These are phyloP conservation scores for Gymnopilus junonius DNA, from an alignment of 768 basidiomycete genomes.

Conservation along the genomic window DNA sequence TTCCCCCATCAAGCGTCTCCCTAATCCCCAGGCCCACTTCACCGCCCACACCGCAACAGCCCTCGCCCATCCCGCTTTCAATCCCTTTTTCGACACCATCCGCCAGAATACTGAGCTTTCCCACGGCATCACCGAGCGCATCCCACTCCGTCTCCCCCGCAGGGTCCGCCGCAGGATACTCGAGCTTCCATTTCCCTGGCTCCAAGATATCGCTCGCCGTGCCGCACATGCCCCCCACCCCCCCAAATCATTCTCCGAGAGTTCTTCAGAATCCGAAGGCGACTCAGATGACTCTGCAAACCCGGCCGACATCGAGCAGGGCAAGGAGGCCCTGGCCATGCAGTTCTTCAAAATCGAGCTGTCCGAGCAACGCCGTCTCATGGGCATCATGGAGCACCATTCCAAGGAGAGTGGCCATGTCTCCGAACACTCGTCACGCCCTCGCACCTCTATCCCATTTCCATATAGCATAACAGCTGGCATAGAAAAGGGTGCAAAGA, in stretches of 20 bases:
- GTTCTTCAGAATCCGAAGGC: conserved; percentile 36
- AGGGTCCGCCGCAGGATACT: conserved; percentile 59
- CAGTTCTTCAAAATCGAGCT: conserved; percentile 95
- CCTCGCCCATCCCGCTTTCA: conserved; percentile 50
- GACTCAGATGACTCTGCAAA: conserved; percentile 28
- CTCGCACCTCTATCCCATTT: conserved; percentile 41
- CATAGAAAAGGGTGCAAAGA: conserved; percentile 93
- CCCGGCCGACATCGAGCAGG: conserved; percentile 57
- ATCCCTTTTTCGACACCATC: conserved; percentile 96
- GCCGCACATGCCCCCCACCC: conserved; percentile 37
- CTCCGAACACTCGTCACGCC: conserved; percentile 8
- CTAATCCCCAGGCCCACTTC: conserved; percentile 18
- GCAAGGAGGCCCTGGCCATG: conserved; percentile 81
- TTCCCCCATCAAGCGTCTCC: conserved; percentile 23
- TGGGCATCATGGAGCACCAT: conserved; percentile 93
- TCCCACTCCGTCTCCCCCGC: conserved; percentile 64
- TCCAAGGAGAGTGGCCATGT: conserved; percentile 55
- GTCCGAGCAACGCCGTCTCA: conserved; percentile 86
- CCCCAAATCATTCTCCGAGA: conserved; percentile 21
- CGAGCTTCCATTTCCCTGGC: conserved; percentile 82
- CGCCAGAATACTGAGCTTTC: conserved; percentile 86
- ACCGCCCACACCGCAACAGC: conserved; percentile 8
- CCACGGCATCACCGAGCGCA: conserved; percentile 76
- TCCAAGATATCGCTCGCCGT: conserved; percentile 69
- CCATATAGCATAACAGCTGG: conserved; percentile 96